phyloP scores from a whole-genome alignment of 1,139 yeast species.

The Saccharomyces hybrid region DNA sequence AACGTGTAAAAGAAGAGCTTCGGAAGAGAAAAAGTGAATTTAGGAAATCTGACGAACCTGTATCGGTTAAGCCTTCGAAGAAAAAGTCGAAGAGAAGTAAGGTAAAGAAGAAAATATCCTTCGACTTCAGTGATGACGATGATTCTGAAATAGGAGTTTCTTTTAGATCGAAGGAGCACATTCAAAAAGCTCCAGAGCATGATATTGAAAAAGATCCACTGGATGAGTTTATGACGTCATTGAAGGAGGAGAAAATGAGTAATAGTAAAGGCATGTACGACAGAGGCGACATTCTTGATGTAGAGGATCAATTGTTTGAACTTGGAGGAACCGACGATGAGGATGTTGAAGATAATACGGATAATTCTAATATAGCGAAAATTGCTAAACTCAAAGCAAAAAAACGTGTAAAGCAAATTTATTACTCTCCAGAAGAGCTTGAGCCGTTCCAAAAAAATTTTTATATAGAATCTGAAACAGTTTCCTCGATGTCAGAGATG shows the following conservation, averaged over 20 bases:
- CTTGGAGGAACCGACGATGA: conserved; percentile 2
- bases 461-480: conserved; percentile 56
- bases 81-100: conserved; percentile 6
- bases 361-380: conserved; percentile 1
- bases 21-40: conserved; percentile 32
- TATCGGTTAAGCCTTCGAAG: conserved; percentile 2
- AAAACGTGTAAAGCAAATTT: conserved; percentile 38
- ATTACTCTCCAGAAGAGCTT: conserved; percentile 43
- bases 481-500: conserved; percentile 38
- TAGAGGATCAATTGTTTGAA: conserved; percentile 10
- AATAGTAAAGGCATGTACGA: neutral
- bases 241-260: conserved; percentile 6
- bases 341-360: neutral
- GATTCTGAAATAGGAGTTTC: conserved; percentile 5
- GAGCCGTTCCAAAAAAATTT: conserved; percentile 55
- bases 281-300: conserved; percentile 9
- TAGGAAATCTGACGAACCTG: conserved; percentile 2
- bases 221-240: conserved; percentile 27
- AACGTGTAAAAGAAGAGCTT: conserved; percentile 38
- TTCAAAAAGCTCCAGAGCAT: neutral
- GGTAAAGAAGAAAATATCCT: conserved; percentile 12
- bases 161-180: neutral
- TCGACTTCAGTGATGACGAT: conserved; percentile 31
- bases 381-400: conserved; percentile 32
- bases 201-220: conserved; percentile 18